Evolutionary conservation across 139 green algal species (phyloP).

Genomic region (Pleodorina starrii): DNA sequence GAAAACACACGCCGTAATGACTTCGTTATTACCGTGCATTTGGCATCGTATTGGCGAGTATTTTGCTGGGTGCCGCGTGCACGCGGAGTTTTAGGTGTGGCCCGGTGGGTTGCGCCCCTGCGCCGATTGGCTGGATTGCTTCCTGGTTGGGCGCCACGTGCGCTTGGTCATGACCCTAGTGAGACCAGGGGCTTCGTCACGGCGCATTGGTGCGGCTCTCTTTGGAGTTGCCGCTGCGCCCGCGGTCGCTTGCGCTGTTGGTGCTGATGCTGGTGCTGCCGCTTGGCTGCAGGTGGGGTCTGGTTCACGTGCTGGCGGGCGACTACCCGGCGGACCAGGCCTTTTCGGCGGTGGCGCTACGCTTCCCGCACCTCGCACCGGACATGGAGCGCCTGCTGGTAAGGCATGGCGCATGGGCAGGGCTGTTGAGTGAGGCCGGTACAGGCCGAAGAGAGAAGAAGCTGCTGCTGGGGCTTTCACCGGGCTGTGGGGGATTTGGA

Average conservation of each 20-base stretch:
- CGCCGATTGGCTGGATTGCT: neutral
- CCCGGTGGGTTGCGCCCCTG: too few relatives aligned
- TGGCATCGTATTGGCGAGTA: too few relatives aligned
- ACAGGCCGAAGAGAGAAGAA: neutral
- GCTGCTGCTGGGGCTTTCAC: neutral
- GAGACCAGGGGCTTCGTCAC: neutral
- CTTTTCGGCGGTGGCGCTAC: neutral
- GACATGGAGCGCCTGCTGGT: conserved; percentile 38
- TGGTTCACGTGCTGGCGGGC: conserved; percentile 23
- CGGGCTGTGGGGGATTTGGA: neutral
- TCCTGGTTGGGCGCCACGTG: neutral
- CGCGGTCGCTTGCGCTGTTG: neutral
- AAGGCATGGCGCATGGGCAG: neutral
- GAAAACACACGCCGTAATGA: neutral
- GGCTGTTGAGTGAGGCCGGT: neutral
- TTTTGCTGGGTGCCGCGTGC: too few relatives aligned
- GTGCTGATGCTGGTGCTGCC: neutral
- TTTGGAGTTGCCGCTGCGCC: neutral
- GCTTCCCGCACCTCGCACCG: neutral
- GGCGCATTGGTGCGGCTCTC: neutral
- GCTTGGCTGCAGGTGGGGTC: neutral
- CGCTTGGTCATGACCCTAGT: neutral
- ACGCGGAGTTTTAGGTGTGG: too few relatives aligned
- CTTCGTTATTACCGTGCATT: neutral
- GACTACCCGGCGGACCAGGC: conserved; percentile 13